Percentiles rank a stretch among this genome's conserved stretches.
phyloP scores from a whole-genome alignment of 2,329 filamentous ascomycete species.

The Botrytis tulipae region DNA sequence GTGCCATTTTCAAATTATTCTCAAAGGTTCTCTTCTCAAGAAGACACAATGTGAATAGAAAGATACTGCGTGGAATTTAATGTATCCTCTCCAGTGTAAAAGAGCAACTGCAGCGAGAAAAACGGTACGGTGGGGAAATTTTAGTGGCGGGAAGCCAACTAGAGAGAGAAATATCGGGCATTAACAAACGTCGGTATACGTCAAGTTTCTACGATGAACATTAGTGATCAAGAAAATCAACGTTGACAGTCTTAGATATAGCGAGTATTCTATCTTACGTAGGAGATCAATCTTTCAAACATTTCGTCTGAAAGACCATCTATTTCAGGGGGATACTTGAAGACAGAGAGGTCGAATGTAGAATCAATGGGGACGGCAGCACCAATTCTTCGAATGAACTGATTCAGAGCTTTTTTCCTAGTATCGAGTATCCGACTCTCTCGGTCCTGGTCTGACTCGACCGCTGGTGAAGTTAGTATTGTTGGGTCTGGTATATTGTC shows the following conservation, averaged over 20 bases:
- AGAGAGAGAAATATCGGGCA: no score
- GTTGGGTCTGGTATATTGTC: background rate
- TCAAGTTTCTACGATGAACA: background rate
- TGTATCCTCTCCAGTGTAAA: background rate
- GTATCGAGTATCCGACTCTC: background rate
- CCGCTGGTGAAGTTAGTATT: rapidly evolving
- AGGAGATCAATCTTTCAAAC: rapidly evolving
- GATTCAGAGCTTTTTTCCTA: background rate
- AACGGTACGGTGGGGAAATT: no score
- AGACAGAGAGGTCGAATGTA: background rate
- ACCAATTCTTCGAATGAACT: rapidly evolving
- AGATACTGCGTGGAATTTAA: background rate
- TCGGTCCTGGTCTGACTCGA: no score
- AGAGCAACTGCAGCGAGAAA: rapidly evolving
- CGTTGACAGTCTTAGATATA: no score
- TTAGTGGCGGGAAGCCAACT: no score
- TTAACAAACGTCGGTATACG: no score
- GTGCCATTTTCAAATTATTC: no score
- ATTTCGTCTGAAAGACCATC: background rate
- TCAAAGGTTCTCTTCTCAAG: background rate
- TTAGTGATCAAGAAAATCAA: background rate
- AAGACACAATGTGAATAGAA: background rate
- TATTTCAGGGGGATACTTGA: background rate
- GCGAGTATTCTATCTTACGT: background rate
- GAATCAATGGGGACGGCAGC: rapidly evolving